A percentile compares a stretch with the other conserved stretches of the same genome.
These are phyloP conservation scores for Camellia japonica DNA, from an alignment of 148 eudicot species.

Conservation along the genomic window DNA sequence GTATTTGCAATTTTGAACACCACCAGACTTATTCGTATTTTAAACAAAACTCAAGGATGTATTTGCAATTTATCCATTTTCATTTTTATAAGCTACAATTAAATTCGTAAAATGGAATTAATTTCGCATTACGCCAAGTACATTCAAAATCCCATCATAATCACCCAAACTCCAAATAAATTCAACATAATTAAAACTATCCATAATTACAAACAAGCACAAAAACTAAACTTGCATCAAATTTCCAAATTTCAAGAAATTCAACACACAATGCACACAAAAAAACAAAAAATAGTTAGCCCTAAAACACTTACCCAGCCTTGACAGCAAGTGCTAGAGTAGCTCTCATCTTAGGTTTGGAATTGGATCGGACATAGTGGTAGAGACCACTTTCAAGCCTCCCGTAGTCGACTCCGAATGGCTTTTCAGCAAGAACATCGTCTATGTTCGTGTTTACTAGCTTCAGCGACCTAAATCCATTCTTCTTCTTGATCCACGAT, in stretches of 20 bases:
- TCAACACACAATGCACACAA: background rate
- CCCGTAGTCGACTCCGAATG: constrained; percentile 63
- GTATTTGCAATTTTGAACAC: too few species aligned
- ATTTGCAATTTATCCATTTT: too few species aligned
- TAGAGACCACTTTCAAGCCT: constrained; percentile 61
- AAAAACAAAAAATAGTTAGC: background rate
- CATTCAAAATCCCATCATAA: background rate
- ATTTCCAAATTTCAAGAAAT: background rate
- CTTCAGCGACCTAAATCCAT: constrained; percentile 70
- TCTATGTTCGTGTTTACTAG: constrained; percentile 56
- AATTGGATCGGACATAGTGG: constrained; percentile 73
- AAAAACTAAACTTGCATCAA: background rate
- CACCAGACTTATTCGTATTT: too few species aligned
- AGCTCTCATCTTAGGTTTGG: constrained; percentile 83
- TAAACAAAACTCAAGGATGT: too few species aligned
- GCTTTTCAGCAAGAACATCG: constrained; percentile 41
- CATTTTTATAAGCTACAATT: too few species aligned
- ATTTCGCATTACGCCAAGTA: background rate
- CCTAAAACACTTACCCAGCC: constrained; percentile 49
- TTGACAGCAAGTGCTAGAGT: constrained; percentile 85
- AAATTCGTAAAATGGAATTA: background rate
- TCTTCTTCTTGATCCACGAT: constrained; percentile 47
- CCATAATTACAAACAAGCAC: background rate
- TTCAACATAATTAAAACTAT: background rate
- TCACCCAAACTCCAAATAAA: background rate